phyloP scores from a whole-genome alignment of 2,329 filamentous ascomycete genomes.

The Fusarium nisikadoi region DNA sequence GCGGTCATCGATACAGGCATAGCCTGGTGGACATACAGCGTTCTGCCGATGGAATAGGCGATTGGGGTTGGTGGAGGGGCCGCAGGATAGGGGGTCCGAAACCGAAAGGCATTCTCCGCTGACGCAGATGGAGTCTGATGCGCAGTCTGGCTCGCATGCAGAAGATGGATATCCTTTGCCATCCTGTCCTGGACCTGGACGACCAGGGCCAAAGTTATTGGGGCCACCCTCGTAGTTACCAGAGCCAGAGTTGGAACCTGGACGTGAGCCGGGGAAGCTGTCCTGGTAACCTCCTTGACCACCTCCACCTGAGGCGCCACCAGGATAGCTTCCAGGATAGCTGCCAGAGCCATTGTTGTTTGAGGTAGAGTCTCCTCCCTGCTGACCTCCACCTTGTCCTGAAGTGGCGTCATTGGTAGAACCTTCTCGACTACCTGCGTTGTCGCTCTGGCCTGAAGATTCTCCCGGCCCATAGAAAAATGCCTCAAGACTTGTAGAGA shows the following conservation, averaged over 20 bases:
- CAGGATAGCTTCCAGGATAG: neutral
- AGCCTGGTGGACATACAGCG: slow-evolving; percentile 2
- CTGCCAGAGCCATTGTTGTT: neutral
- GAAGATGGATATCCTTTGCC: neutral
- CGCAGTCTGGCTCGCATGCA: slow-evolving; percentile 1
- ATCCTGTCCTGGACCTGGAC: neutral
- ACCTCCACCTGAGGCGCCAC: neutral
- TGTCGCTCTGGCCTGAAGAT: neutral
- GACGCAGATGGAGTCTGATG: slow-evolving; percentile 9
- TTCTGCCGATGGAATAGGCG: slow-evolving; percentile 17
- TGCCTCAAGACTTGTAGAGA: neutral
- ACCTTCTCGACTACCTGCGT: neutral
- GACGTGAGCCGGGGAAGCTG: neutral
- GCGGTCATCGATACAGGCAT: slow-evolving; percentile 20
- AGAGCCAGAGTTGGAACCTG: neutral
- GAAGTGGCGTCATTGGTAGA: neutral
- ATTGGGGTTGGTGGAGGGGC: neutral
- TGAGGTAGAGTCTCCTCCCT: neutral
- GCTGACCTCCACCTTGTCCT: neutral
- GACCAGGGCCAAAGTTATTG: neutral
- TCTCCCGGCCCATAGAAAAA: neutral
- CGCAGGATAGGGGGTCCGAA: slow-evolving; percentile 8
- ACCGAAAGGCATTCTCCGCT: slow-evolving; percentile 5
- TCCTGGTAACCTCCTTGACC: neutral
- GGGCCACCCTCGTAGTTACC: neutral